Evolutionary conservation across 768 basidiomycete genomes (phyloP), one percentile per base, ranked within the genome.

Genomic region (Podaxis sp.): DNA sequence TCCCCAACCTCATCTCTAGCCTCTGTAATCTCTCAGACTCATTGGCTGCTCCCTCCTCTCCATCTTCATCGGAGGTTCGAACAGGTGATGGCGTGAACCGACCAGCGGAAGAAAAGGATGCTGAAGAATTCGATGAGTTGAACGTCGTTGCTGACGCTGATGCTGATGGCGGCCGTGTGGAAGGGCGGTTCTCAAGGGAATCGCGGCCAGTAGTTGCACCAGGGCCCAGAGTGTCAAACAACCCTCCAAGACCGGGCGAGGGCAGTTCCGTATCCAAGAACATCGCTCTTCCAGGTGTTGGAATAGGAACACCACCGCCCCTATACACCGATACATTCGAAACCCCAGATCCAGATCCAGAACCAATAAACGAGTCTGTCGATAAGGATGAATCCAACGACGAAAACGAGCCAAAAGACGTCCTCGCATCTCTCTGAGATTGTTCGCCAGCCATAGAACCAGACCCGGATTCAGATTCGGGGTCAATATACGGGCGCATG

Each of bases 211-310:
- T 32, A 32, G 32, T 32, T 32, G 32, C 14, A 18, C 21, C 52
- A n/a, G 52, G 23, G 16, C 42, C 59, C 25, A 54, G 25, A 21
- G 32, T 27, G 27, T 61, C 59, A 28, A 61, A 61, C 21, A 61
- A 21, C 32, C 35, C 44, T 14, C 52, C 59, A 48, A 61, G 53
- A 28, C 59, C 59, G 14, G 59, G 59, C 16, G 59, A 61, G 40
- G 59, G 59, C 11, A 61, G 28, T 21, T 61, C 50, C 7, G 59
- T 54, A 38, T 61, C 52, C 52, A 61, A 55, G 32, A 61, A 61
- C 59, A 61, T 54, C n/a, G 32, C 37, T 25, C 53, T 21, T 9
- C 23, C 21, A 32, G 48, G 23, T 14, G 47, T 5, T 27, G 18
- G 14, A 13, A 42, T 18, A 14, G 48, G 36, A 13, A 16, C 36